These are phyloP conservation scores for Backusella sp. DNA, from an alignment of 192 early-diverging fungal species.

Conservation along the genomic window DNA sequence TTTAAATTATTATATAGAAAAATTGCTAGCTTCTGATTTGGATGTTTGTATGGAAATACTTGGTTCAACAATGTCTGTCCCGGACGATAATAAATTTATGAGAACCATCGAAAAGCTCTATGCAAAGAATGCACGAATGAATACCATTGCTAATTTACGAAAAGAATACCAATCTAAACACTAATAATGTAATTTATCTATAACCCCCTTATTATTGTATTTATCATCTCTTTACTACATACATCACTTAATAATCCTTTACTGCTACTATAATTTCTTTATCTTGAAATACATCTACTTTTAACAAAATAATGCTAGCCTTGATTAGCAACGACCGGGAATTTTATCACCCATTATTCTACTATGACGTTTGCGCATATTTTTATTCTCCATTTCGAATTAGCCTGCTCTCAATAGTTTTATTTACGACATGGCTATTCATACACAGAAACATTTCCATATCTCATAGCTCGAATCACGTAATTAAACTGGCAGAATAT, in stretches of 20 bases:
- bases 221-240: constrained; percentile 3
- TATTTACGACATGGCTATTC: background rate
- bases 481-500: background rate
- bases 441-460: background rate
- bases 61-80: constrained; percentile 47
- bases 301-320: background rate
- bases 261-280: background rate
- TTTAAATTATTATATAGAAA: constrained; percentile 19
- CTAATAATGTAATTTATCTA: constrained; percentile 3
- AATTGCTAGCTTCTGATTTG: constrained; percentile 43
- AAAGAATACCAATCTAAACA: constrained; percentile 7
- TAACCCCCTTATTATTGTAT: background rate
- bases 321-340: background rate
- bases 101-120: constrained; percentile 36
- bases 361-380: background rate
- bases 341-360: background rate
- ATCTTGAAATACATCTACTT: background rate
- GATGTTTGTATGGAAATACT: constrained; percentile 47
- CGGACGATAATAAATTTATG: constrained; percentile 46
- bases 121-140: constrained; percentile 20
- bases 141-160: background rate
- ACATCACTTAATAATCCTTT: background rate
- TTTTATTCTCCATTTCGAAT: background rate
- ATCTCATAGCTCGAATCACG: background rate
- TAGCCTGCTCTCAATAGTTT: background rate